These are phyloP conservation scores for Bacidia rubella DNA, from an alignment of 495 filamentous ascomycete species.

Conservation along the genomic window DNA sequence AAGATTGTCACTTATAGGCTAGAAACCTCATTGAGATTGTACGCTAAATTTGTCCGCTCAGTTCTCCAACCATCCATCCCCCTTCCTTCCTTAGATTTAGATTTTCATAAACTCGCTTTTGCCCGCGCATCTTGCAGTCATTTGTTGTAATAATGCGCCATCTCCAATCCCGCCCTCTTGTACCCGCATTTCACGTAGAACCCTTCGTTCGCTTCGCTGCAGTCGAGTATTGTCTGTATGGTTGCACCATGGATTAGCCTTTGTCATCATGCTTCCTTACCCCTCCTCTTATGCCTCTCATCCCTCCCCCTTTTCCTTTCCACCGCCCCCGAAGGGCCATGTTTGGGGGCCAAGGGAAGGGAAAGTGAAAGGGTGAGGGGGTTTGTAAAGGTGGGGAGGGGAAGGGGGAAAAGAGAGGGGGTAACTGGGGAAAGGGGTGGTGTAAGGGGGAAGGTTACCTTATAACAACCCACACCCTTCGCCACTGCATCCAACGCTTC, in stretches of 20 bases:
- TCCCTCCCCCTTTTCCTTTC: too few relatives aligned
- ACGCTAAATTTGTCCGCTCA: not conserved
- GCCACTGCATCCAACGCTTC: slow-evolving; percentile 86
- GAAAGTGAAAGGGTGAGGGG: too few relatives aligned
- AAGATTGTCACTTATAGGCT: too few relatives aligned
- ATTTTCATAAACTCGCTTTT: not conserved
- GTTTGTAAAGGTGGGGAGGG: not conserved
- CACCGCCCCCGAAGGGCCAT: too few relatives aligned
- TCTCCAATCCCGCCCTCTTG: slow-evolving; percentile 82
- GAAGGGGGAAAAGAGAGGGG: not conserved
- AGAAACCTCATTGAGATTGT: not conserved
- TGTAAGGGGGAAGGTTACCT: slow-evolving; percentile 46
- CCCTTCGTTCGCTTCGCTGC: slow-evolving; percentile 77
- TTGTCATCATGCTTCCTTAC: not conserved
- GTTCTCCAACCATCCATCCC: not conserved
- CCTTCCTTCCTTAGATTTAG: not conserved
- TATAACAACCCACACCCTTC: slow-evolving; percentile 78
- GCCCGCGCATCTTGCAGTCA: slow-evolving; percentile 6
- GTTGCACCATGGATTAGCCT: slow-evolving; percentile 7
- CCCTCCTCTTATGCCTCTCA: too few relatives aligned
- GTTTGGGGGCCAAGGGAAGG: too few relatives aligned
- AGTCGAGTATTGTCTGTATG: slow-evolving; percentile 56
- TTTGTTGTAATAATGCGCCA: slow-evolving; percentile 86
- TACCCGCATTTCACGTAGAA: slow-evolving; percentile 99
- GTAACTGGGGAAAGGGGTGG: not conserved